These are phyloP conservation scores for Penicillium coprophilum DNA, from an alignment of 495 filamentous ascomycete genomes.

Conservation along the genomic window DNA sequence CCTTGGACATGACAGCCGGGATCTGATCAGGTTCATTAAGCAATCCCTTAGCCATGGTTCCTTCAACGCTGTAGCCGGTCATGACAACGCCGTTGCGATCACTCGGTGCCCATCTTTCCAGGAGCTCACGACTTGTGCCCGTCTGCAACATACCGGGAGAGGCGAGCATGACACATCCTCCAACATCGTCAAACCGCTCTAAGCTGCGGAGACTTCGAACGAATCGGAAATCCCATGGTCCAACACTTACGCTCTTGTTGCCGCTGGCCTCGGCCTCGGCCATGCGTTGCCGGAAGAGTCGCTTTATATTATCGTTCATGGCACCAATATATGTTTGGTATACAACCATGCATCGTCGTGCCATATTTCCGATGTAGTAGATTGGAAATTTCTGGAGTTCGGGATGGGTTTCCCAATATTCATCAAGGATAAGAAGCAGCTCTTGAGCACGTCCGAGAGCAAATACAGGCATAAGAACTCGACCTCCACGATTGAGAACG, in stretches of 20 bases:
- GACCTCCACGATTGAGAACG: constrained; percentile 84
- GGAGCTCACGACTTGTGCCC: constrained; percentile 84
- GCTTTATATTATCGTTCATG: constrained; percentile 99
- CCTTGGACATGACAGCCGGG: constrained; percentile 81
- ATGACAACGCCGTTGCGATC: constrained; percentile 95
- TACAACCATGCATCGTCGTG: constrained; percentile 95
- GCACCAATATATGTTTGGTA: constrained; percentile 96
- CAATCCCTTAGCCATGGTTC: constrained; percentile 95
- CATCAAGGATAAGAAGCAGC: constrained; percentile 88
- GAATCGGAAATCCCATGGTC: constrained; percentile 95
- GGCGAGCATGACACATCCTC: constrained; percentile 94
- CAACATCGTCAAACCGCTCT: constrained; percentile 94
- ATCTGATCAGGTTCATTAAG: constrained; percentile 92
- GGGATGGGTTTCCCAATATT: constrained; percentile 87
- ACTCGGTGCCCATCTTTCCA: constrained; percentile 94
- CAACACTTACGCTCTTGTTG: constrained; percentile 68
- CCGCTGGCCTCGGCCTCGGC: constrained; percentile 77
- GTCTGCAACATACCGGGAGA: constrained; percentile 97
- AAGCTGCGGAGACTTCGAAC: constrained; percentile 87
- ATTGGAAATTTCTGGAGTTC: constrained; percentile 89
- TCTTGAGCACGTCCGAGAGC: constrained; percentile 93
- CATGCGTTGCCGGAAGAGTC: constrained; percentile 80
- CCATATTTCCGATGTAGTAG: constrained; percentile 93
- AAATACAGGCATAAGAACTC: constrained; percentile 93
- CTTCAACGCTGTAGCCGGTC: constrained; percentile 96